phyloP scores from a whole-genome alignment of 2,329 filamentous ascomycete species.

The Fusarium anguioides region DNA sequence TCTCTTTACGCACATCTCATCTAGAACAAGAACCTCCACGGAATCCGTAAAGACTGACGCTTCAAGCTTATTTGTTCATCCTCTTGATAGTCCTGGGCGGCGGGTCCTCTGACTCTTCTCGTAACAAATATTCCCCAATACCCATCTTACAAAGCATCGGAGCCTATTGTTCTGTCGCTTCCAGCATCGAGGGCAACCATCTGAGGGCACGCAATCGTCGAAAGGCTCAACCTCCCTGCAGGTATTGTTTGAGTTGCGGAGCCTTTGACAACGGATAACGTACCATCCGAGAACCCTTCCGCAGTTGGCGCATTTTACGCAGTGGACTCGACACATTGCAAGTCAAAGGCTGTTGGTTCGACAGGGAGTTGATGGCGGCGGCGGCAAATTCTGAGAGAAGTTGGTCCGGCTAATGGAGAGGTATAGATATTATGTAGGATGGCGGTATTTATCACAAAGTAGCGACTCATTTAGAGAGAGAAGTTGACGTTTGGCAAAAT shows the following conservation, averaged over 20 bases:
- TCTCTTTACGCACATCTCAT: not conserved
- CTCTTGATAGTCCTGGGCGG: not conserved
- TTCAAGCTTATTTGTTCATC: not conserved
- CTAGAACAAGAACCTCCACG: not conserved
- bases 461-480: not conserved
- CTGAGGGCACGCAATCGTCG: not conserved
- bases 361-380: not conserved
- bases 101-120: not conserved
- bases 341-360: not conserved
- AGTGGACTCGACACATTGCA: conserved; percentile 10
- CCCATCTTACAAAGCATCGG: not conserved
- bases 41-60: not conserved
- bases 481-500: not conserved
- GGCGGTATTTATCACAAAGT: not conserved
- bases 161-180: not conserved
- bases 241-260: not conserved
- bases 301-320: conserved; percentile 5
- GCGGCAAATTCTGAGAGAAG: not conserved
- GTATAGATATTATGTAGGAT: not conserved
- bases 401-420: not conserved
- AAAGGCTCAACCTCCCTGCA: conserved; percentile 2
- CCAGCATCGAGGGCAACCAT: conserved; percentile 8
- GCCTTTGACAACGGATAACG: conserved; percentile 1
- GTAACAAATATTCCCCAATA: conserved; percentile 2
- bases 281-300: not conserved